Conservation (phyloP, 1,284 basidiomycete species). For the Rhodotorula sp. region DNA sequence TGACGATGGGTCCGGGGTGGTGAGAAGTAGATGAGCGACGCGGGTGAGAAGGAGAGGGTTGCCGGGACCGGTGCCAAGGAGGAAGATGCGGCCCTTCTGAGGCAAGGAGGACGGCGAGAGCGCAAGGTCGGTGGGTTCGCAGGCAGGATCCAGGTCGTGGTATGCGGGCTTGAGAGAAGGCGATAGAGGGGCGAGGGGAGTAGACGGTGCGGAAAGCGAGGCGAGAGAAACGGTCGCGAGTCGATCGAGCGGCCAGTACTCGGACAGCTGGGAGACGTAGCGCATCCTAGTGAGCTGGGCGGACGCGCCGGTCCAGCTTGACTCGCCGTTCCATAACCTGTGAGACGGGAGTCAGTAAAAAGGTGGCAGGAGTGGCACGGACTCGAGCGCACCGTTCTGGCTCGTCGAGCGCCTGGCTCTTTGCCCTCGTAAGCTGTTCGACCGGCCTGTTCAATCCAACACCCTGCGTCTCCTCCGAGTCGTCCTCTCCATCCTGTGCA, state of each 20-base stretch:
- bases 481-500: slow-evolving; percentile 6
- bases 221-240: slow-evolving; percentile 41
- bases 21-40: slow-evolving; percentile 77
- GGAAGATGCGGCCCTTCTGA: slow-evolving; percentile 66
- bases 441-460: slow-evolving; percentile 75
- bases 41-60: slow-evolving; percentile 88
- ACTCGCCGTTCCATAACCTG: not conserved
- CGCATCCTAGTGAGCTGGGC: slow-evolving; percentile 46
- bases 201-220: slow-evolving; percentile 43
- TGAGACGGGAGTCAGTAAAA: not conserved
- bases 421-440: slow-evolving; percentile 54
- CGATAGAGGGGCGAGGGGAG: slow-evolving; percentile 10
- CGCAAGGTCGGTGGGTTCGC: not conserved
- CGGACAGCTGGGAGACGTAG: slow-evolving; percentile 49
- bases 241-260: slow-evolving; percentile 37
- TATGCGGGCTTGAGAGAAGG: slow-evolving; percentile 7
- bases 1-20: slow-evolving; percentile 63
- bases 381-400: not conserved
- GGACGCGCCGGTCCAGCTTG: slow-evolving; percentile 28
- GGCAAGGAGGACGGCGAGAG: slow-evolving; percentile 20
- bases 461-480: slow-evolving; percentile 57
- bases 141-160: slow-evolving; percentile 28
- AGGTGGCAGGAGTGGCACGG: not conserved
- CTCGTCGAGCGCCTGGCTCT: slow-evolving; percentile 24
- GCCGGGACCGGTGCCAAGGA: slow-evolving; percentile 92